Conservation (phyloP, 352 stramenopile genomes). For the Phytophthora podocarpi region DNA sequence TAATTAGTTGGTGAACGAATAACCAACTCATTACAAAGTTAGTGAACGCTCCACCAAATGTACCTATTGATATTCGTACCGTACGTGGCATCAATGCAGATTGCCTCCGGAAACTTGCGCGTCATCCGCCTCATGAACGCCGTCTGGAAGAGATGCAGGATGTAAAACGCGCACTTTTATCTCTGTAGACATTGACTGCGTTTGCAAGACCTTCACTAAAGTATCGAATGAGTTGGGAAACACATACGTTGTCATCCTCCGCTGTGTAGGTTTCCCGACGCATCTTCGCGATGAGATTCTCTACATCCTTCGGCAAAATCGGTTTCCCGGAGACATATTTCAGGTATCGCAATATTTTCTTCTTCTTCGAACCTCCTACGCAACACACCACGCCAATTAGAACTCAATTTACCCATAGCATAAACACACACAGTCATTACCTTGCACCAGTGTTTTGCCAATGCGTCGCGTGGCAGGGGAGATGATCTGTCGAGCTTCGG, state of each 20-base stretch:
- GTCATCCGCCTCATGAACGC: constrained; percentile 2
- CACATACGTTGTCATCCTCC: constrained; percentile 7
- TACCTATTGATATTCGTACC: constrained; percentile 18
- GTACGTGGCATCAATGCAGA: constrained; percentile 15
- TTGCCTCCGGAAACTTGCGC: constrained; percentile 13
- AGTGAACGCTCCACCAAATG: background rate
- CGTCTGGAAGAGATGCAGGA: constrained; percentile 17
- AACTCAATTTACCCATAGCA: too few relatives aligned
- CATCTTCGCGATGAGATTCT: constrained; percentile 20
- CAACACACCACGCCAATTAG: too few relatives aligned
- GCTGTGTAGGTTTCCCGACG: background rate
- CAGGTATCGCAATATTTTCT: constrained; percentile 7
- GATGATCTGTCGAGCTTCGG: background rate
- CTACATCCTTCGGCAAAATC: constrained; percentile 12
- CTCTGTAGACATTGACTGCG: constrained; percentile 11
- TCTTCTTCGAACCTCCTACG: constrained; percentile 11
- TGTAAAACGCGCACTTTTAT: background rate
- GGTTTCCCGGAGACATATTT: constrained; percentile 9
- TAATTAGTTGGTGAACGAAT: constrained; percentile 5
- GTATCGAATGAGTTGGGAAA: background rate
- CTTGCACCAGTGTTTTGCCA: constrained; percentile 5
- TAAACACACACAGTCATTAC: too few relatives aligned
- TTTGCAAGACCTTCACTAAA: constrained; percentile 15
- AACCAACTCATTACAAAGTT: background rate
- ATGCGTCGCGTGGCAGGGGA: background rate